Evolutionary conservation across 306 rosid species (phyloP), one percentile per base, ranked within the genome.

Genomic region (Trifolium repens): DNA sequence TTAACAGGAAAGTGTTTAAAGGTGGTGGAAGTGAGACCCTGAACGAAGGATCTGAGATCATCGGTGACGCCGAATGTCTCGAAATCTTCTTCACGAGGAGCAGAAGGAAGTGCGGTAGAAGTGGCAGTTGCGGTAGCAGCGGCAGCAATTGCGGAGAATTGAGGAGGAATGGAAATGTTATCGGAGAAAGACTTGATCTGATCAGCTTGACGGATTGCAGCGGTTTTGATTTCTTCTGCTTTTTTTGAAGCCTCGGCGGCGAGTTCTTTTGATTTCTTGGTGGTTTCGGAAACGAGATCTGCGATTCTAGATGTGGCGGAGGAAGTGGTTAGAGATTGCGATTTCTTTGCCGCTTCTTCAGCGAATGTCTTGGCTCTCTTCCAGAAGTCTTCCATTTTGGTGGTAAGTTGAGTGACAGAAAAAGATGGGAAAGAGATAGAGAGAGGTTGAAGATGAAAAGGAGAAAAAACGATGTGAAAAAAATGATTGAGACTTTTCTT

Each of bases 201-300:
- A 72, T 91, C 97, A 80, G 99, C 70, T 80, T 88, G 80, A 37
- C 72, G 67, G 55, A 93, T 78, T 1, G 98, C 98, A 19, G 96
- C 98, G 27, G 82, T 34, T 69, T 89, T 96, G 87, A 96, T 84
- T 77, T 80, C 87, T 83, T 96, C 97, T 58, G 99, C 99, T 19
- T 78, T 77, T 85, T 92, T 92, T 75, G 99, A 96, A 37, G 99
- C 98, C 65, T 96, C 99, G 11, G 96, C 96, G 61, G 99, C 99
- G 47, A 96, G 80, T 46, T 96, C 98, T 54, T 82, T 88, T n/a
- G 98, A 96, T 80, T 87, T 87, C 87, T 92, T 92, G 69, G 99
- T 80, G 69, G 99, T 92, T 78, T 92, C 98, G 14, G 99, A 89
- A 78, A 96, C 96, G 64, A 96, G 86, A 81, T 92, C 99, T 80